A percentile compares a stretch with the other conserved stretches of the same genome.
phyloP scores from a whole-genome alignment of 768 basidiomycete species.

The Lentinula detonsa region DNA sequence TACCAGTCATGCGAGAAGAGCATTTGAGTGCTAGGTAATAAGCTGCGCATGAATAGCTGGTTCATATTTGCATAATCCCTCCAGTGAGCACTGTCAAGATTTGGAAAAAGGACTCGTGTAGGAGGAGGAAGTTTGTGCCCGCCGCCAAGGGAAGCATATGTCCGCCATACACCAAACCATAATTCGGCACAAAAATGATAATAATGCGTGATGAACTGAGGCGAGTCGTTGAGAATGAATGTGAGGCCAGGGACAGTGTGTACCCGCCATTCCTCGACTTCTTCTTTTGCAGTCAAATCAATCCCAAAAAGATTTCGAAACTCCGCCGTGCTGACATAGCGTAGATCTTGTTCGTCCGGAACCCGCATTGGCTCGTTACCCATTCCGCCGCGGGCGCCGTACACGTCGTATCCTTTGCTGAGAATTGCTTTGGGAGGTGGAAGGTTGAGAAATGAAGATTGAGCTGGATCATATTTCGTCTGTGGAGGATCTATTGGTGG shows the following conservation, averaged over 20 bases:
- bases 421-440: slow-evolving; percentile 67
- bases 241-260: slow-evolving; percentile 73
- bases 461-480: neutral
- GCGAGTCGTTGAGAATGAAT: slow-evolving; percentile 55
- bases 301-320: slow-evolving; percentile 65
- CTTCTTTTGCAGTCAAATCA: neutral
- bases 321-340: slow-evolving; percentile 61
- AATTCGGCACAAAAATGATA: slow-evolving; percentile 94
- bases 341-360: slow-evolving; percentile 77
- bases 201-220: slow-evolving; percentile 88
- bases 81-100: slow-evolving; percentile 6
- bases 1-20: slow-evolving; percentile 83
- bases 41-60: slow-evolving; percentile 72
- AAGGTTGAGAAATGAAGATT: slow-evolving; percentile 20
- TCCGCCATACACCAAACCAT: slow-evolving; percentile 88
- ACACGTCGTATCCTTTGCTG: slow-evolving; percentile 60
- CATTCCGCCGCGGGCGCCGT: slow-evolving; percentile 33
- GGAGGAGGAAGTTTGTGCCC: slow-evolving; percentile 68
- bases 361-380: slow-evolving; percentile 51
- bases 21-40: slow-evolving; percentile 75
- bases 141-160: slow-evolving; percentile 73
- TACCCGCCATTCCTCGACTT: slow-evolving; percentile 35
- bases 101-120: slow-evolving; percentile 67
- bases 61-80: slow-evolving; percentile 8
- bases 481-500: slow-evolving; percentile 36